Conservation (phyloP, 1,284 basidiomycete species). For the Tremellales sp. region DNA sequence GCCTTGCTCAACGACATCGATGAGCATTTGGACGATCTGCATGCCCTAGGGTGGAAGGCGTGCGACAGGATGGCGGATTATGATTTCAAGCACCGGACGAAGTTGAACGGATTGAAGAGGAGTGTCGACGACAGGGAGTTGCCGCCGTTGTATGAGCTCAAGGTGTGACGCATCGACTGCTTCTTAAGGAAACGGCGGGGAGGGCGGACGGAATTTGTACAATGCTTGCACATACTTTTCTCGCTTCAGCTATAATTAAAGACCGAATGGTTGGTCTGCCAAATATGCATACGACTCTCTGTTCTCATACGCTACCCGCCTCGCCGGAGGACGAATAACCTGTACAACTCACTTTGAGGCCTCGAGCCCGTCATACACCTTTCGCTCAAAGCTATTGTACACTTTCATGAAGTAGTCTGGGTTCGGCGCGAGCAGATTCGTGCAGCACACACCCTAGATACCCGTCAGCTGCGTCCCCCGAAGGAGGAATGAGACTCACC, state of each 20-base stretch:
- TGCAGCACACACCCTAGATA: constrained; percentile 23
- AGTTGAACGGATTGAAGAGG: constrained; percentile 1
- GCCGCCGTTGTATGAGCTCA: constrained; percentile 3
- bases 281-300: too few relatives aligned
- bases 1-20: constrained; percentile 9
- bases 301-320: too few relatives aligned
- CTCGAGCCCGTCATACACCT: constrained; percentile 29
- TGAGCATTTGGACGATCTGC: constrained; percentile 6
- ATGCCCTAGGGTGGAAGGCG: neutral
- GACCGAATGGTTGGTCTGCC: too few relatives aligned
- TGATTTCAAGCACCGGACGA: neutral
- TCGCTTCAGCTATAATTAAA: too few relatives aligned
- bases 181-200: too few relatives aligned
- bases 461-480: too few relatives aligned
- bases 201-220: too few relatives aligned
- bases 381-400: constrained; percentile 31
- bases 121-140: neutral
- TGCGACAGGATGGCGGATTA: neutral
- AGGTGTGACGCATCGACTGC: too few relatives aligned
- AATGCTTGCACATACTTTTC: too few relatives aligned
- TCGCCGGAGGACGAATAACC: too few relatives aligned
- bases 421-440: constrained; percentile 20
- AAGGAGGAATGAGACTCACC: too few relatives aligned
- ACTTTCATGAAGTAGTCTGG: constrained; percentile 21
- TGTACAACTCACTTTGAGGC: too few relatives aligned